phyloP scores from a whole-genome alignment of 805 yeast genomes.

The Wickerhamomyces bisporus region DNA sequence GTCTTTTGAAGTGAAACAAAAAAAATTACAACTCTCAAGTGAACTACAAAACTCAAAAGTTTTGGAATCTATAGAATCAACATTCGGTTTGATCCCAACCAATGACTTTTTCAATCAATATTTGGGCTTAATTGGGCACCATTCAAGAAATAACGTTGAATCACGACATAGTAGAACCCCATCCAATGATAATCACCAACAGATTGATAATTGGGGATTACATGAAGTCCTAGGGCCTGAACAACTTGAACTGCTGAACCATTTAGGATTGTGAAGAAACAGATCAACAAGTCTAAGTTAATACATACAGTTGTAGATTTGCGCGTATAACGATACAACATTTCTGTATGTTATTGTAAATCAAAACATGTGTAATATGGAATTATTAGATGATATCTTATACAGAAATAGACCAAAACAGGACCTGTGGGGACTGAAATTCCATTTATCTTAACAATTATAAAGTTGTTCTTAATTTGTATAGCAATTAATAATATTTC shows the following conservation, averaged over 20 bases:
- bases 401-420: no score
- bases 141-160: conserved; percentile 5
- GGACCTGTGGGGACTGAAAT: no score
- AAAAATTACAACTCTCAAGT: conserved; percentile 7
- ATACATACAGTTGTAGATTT: no score
- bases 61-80: conserved; percentile 15
- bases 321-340: no score
- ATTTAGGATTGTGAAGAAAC: background rate
- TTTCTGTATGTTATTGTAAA: no score
- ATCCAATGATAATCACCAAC: background rate
- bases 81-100: conserved; percentile 16
- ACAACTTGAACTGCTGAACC: background rate
- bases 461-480: no score
- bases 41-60: conserved; percentile 14
- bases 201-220: background rate
- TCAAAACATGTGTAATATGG: no score
- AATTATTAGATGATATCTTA: no score
- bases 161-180: background rate
- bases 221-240: background rate
- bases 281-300: no score
- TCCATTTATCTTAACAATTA: no score
- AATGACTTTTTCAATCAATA: conserved; percentile 20
- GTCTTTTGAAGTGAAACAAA: conserved; percentile 4
- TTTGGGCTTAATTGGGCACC: conserved; percentile 12
- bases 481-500: no score